Evolutionary conservation across 306 rosid species (phyloP), one percentile per base, ranked within the genome.

Genomic region (Neltuma alba): DNA sequence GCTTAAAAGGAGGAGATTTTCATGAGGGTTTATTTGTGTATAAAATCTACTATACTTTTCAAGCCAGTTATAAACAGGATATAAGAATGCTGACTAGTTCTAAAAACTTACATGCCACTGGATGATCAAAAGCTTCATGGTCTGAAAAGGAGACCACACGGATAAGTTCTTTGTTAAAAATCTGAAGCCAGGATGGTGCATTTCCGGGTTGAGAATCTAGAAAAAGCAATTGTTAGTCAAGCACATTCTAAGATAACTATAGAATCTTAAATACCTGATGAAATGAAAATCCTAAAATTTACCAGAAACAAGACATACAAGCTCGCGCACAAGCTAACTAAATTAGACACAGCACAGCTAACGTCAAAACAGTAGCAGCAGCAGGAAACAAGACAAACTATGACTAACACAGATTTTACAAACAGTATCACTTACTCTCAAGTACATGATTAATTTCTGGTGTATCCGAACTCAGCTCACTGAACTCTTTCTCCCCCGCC

Each of bases 81-180:
- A 70, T 55, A 48, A 41, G 37, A 7, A 58, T 64, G 72, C 42
- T 72, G 64, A 79, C 58, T 79, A 70, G 80, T 83, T 72, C 77
- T 31, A 84, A 83, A 72, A 80, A 79, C 92, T 89, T 88, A 93
- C 99, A 95, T 87, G 92, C 92, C 91, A 95, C 97, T 14, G 99
- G 99, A 90, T 95, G 97, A 83, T 95, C 99, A 91, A 95, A 93
- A 85, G 97, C 93, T 90, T 95, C 99, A 47, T 95, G 99, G 75
- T 95, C 99, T 55, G 98, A 95, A 91, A 93, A 95, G 52, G 99
- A 93, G 45, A 89, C 86, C 38, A 86, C 81, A 6, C 82, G 92
- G 18, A 90, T 79, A 77, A 93, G 98, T 89, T 90, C 97, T 83
- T 91, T 89, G 84, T 95, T 95, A 80, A 95, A 90, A 85, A 86